Percentiles rank a stretch among this genome's conserved stretches.
These are phyloP conservation scores for Lophiotrema nucula DNA, from an alignment of 495 filamentous ascomycete species.

Conservation along the genomic window DNA sequence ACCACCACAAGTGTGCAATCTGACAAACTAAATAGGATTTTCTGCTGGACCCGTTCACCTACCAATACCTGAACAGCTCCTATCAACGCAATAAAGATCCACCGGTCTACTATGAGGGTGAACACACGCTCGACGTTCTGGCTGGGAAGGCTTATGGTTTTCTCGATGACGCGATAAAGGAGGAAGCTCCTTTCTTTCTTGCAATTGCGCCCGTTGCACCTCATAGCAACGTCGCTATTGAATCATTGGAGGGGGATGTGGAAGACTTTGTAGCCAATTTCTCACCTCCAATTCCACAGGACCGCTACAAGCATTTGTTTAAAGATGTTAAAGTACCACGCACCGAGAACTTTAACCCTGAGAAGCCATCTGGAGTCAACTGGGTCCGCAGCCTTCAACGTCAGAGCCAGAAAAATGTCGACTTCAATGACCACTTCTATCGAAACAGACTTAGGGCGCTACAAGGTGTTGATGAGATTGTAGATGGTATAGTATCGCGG, in stretches of 20 bases:
- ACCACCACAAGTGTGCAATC: not conserved
- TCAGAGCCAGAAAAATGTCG: slow-evolving; percentile 55
- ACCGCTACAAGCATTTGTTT: slow-evolving; percentile 50
- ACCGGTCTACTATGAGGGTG: slow-evolving; percentile 34
- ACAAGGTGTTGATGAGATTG: slow-evolving; percentile 69
- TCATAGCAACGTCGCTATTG: slow-evolving; percentile 55
- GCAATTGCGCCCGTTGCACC: slow-evolving; percentile 65
- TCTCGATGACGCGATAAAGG: slow-evolving; percentile 58
- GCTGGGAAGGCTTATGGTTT: slow-evolving; percentile 61
- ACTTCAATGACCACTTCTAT: slow-evolving; percentile 69
- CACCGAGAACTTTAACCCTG: slow-evolving; percentile 49
- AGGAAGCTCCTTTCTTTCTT: slow-evolving; percentile 64
- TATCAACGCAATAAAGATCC: slow-evolving; percentile 63
- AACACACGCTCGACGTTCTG: slow-evolving; percentile 63
- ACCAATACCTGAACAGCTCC: slow-evolving; percentile 65
- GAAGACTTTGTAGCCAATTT: slow-evolving; percentile 27
- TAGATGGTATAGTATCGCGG: slow-evolving; percentile 55
- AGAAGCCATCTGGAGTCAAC: slow-evolving; percentile 54
- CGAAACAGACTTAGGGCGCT: slow-evolving; percentile 60
- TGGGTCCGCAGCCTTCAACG: slow-evolving; percentile 59
- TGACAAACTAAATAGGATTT: slow-evolving; percentile 52
- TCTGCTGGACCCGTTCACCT: slow-evolving; percentile 69
- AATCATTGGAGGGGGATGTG: slow-evolving; percentile 33
- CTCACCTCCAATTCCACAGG: slow-evolving; percentile 31
- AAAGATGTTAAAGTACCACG: slow-evolving; percentile 49